Conservation (phyloP, 345 rosid genomes). For the Linum lewisii region DNA sequence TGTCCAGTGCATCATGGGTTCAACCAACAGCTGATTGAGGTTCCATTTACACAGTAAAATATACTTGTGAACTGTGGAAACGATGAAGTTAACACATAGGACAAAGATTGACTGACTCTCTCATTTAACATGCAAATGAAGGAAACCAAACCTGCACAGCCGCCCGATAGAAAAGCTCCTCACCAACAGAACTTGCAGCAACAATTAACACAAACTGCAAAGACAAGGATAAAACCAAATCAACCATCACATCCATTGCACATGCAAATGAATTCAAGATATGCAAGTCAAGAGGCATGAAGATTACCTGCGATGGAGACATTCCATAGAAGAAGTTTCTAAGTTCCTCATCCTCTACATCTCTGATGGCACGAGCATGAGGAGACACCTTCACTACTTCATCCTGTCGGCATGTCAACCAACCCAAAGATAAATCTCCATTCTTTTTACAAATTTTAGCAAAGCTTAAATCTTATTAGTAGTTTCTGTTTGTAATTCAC, state of each 20-base stretch:
- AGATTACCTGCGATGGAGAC: constrained; percentile 89
- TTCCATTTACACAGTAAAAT: too few relatives aligned
- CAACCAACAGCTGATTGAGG: neutral
- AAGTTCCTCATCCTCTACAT: constrained; percentile 96
- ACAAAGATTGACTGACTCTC: too few relatives aligned
- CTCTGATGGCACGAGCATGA: constrained; percentile 94
- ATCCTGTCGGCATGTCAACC: constrained; percentile 43
- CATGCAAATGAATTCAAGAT: neutral
- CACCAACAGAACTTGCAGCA: constrained; percentile 90
- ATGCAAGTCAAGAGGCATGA: neutral
- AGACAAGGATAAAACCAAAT: constrained; percentile 8
- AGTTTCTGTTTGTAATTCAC: neutral
- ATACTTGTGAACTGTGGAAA: too few relatives aligned
- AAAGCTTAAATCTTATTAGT: neutral
- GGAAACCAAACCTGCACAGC: constrained; percentile 69
- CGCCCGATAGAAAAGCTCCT: constrained; percentile 96
- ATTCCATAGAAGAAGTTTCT: constrained; percentile 95
- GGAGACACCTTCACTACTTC: constrained; percentile 95
- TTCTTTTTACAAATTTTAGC: too few relatives aligned
- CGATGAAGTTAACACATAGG: too few relatives aligned
- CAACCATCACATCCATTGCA: neutral
- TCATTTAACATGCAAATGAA: too few relatives aligned
- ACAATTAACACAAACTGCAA: constrained; percentile 74
- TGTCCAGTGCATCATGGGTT: neutral
- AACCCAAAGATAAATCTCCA: constrained; percentile 4